Conservation (phyloP, 305 asterid species). For the Rubia balearica region DNA sequence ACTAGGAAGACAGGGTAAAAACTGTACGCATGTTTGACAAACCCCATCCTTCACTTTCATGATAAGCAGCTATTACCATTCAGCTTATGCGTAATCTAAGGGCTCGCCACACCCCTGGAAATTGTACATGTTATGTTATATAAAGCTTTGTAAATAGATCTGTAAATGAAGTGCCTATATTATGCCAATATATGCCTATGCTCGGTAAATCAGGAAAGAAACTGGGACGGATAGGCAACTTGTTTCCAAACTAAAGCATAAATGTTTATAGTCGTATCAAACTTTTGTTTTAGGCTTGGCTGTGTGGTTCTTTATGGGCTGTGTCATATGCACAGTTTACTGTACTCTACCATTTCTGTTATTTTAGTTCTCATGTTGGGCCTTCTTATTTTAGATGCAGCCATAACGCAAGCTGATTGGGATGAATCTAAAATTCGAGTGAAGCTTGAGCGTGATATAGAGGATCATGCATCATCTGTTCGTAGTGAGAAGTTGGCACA, state of each 20-base stretch:
- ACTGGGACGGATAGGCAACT: not conserved
- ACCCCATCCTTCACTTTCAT: not conserved
- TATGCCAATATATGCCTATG: not conserved
- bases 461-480: conserved; percentile 39
- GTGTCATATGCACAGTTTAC: not conserved
- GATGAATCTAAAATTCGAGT: conserved; percentile 51
- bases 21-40: not conserved
- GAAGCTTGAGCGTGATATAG: conserved; percentile 52
- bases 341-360: not conserved
- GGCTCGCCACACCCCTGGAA: not conserved
- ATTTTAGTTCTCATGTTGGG: not conserved
- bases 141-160: not conserved
- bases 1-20: not conserved
- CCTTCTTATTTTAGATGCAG: conserved; percentile 41
- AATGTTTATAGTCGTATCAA: not conserved
- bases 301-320: not conserved
- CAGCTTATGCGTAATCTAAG: not conserved
- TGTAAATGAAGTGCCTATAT: not conserved
- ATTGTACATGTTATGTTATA: not conserved
- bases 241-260: not conserved
- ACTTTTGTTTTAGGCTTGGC: not conserved
- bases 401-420: conserved; percentile 49
- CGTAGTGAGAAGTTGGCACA: conserved; percentile 38
- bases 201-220: not conserved
- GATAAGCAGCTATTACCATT: not conserved